A percentile compares a stretch with the other conserved stretches of the same genome.
Evolutionary conservation across 306 rosid genomes (phyloP).

Genomic region (Argentina anserina): DNA sequence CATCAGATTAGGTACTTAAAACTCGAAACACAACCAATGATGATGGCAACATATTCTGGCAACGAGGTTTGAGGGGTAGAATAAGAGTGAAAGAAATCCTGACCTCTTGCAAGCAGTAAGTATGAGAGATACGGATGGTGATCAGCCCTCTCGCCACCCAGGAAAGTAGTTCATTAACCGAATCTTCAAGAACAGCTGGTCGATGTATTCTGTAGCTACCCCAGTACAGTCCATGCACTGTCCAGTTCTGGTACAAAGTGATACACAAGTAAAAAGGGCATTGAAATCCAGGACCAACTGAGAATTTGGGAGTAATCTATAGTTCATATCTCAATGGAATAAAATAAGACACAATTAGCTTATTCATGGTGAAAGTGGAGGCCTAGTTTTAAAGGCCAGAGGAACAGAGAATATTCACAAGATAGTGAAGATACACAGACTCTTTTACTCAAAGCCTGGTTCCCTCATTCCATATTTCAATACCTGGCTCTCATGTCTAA

Average conservation of each 20-base stretch:
- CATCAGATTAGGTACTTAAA: background rate
- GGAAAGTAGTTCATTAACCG: conserved; percentile 68
- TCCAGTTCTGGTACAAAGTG: conserved; percentile 76
- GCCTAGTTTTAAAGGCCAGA: background rate
- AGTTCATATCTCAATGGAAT: background rate
- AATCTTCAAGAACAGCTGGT: conserved; percentile 74
- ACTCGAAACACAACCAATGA: background rate
- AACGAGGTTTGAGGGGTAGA: background rate
- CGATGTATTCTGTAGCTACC: conserved; percentile 81
- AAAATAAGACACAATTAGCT: background rate
- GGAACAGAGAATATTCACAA: background rate
- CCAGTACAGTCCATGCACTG: conserved; percentile 96
- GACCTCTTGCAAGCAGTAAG: conserved; percentile 71
- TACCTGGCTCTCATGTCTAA: background rate
- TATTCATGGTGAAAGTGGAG: background rate
- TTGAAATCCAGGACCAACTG: background rate
- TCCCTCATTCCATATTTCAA: background rate
- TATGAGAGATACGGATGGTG: conserved; percentile 70
- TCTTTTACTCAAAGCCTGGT: background rate
- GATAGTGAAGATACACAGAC: background rate
- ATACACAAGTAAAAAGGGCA: conserved; percentile 20
- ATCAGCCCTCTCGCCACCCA: conserved; percentile 78
- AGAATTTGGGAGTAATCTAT: background rate
- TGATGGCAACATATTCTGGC: background rate
- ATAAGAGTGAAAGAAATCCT: conserved; percentile 19